Evolutionary conservation across 306 rosid genomes (phyloP), one percentile per base, ranked within the genome.

Genomic region (Vicia villosa): DNA sequence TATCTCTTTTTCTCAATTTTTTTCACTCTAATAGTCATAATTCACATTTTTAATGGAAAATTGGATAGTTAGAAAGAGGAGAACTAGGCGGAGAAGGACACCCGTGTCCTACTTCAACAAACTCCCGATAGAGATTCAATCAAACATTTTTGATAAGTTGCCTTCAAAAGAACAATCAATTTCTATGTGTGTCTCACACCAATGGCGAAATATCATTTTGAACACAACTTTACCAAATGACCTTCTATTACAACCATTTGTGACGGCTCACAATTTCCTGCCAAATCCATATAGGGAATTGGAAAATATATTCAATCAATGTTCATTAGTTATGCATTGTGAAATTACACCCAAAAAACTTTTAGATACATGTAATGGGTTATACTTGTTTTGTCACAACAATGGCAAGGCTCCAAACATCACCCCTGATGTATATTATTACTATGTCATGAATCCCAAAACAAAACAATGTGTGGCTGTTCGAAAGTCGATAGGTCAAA

Each of bases 401-500:
- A 1, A 40, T 20, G 68, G 52, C 6, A 6, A 1, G 0, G 37
- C 51, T 21, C 12, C 3, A 1, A 63, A 40, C 16, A 6, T 14
- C 26, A 21, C 1, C 4, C 30, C 2, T 20, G 32, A 28, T 52
- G 8, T 10, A 10, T 20, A 10, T 10, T 28, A 52, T 28, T 52
- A 52, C n/a, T 20, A 20, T 15, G 63, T 63, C 6, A 4, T 63
- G 1, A 73, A 73, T 0, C 36, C 28, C 15, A 1, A 7, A 1
- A 62, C 77, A 8, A 21, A 51, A 19, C 54, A 63, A 8, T 73
- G 77, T 40, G 17, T 62, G 10, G 62, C 52, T 13, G 5, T 72
- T 2, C 0, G 7, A 11, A 36, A 61, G 11, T 54, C 54, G 1
- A 4, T 0, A 10, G 49, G 30, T 4, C 26, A 60, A n/a, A 1